Percentiles rank a stretch among this genome's conserved stretches.
phyloP scores from a whole-genome alignment of 305 asterid genomes.

The Striga hermonthica region DNA sequence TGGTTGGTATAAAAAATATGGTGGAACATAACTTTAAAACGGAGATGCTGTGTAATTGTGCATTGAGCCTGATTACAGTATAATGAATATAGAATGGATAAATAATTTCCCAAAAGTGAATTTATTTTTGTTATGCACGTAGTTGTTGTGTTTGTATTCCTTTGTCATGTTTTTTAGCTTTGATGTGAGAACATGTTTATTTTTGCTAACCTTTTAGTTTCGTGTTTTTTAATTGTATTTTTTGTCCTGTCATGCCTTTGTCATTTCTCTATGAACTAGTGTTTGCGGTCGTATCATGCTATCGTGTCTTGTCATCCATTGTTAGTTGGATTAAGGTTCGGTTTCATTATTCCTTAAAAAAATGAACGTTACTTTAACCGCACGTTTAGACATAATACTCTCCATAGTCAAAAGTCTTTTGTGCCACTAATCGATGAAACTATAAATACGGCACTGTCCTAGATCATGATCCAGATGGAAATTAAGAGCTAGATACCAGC shows the following conservation, averaged over 20 bases:
- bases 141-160: background rate
- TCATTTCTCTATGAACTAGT: background rate
- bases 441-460: background rate
- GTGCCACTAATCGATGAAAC: background rate
- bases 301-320: background rate
- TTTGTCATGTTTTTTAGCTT: background rate
- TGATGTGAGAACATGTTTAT: background rate
- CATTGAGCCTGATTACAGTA: background rate
- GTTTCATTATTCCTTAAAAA: background rate
- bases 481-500: background rate
- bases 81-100: background rate
- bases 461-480: background rate
- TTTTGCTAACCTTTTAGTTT: background rate
- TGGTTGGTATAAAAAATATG: background rate
- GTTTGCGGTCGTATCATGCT: background rate
- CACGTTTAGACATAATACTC: too few species aligned
- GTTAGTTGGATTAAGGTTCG: background rate
- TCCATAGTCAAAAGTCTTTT: too few species aligned
- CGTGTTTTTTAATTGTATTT: background rate
- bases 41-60: background rate
- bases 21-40: background rate
- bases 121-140: background rate
- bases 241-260: background rate
- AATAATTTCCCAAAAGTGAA: background rate
- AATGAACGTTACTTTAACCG: too few species aligned